Conservation (phyloP, 305 asterid genomes). For the Stenogyne calaminthoides region DNA sequence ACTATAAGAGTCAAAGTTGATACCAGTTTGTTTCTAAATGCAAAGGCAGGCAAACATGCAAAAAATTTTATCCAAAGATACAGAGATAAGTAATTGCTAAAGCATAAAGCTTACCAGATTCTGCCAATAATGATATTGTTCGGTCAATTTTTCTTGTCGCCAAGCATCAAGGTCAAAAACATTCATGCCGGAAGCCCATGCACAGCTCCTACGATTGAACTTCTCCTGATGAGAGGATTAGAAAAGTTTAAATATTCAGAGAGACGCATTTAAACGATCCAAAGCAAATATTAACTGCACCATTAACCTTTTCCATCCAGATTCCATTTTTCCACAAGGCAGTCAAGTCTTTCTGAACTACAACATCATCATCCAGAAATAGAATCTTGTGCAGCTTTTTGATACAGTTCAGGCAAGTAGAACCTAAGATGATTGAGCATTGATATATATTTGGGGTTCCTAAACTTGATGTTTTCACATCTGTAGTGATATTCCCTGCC, state of each 20-base stretch:
- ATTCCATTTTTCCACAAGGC: conserved; percentile 52
- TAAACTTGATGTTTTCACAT: conserved; percentile 44
- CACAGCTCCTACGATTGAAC: conserved; percentile 50
- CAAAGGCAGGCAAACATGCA: not conserved
- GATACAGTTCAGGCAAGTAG: conserved; percentile 58
- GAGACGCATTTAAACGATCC: conserved; percentile 54
- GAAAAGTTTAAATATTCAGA: conserved; percentile 58
- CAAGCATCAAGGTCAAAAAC: conserved; percentile 60
- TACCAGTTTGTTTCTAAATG: not conserved
- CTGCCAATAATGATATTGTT: conserved; percentile 59
- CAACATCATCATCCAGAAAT: conserved; percentile 58
- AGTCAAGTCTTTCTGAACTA: conserved; percentile 60
- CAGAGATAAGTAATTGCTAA: conserved; percentile 2
- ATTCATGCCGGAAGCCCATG: conserved; percentile 64
- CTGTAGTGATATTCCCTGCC: conserved; percentile 47
- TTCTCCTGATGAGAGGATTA: conserved; percentile 54
- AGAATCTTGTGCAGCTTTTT: conserved; percentile 53
- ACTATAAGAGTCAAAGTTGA: not conserved
- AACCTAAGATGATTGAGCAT: conserved; percentile 57
- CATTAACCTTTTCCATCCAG: conserved; percentile 60
- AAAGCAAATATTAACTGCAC: conserved; percentile 52
- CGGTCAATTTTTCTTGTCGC: conserved; percentile 50
- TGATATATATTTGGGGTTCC: conserved; percentile 55
- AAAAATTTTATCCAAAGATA: not conserved
- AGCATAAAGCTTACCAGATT: conserved; percentile 39